Base-by-base conservation (phyloP, 2,329 filamentous ascomycete species). In the Parascedosporium putredinis region DNA sequence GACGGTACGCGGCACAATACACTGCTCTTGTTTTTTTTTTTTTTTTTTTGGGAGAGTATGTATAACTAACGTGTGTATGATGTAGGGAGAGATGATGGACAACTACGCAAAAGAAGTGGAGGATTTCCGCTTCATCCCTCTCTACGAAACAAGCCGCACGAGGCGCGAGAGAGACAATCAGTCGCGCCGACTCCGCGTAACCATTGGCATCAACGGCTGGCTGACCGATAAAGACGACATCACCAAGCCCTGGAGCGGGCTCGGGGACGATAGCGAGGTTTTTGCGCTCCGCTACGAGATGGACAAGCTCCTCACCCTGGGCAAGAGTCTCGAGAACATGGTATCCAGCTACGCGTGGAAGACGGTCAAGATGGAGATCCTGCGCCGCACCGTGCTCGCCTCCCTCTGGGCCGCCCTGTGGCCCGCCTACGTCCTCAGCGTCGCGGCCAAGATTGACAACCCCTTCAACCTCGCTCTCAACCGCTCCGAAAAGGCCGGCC, bases 191-290 rank as follows among this genome's bases (percentile, higher is more conserved):
- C 68, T 95, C 3, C 78, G 88, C 9, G 83, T 96, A 3, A 89
- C 86, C 0, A 87, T 96, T 51, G 88, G 87, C 7, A 81, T 95
- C 55, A 91, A 88, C 52, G 90, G 90, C 31, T 95, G 89, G 90
- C 73, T 95, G 10, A 83, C 78, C 2, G 73, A 79, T 6, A 79
- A 86, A 55, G 77, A 84, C 25, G 88, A 95, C 56, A 78, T 95
- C 23, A 76, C 84, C 4, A 77, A 79, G 54, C 89, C 90, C 0
- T 96, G 90, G 90, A 76, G 78, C 27, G 81, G 84, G 25, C 72
- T 95, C 10, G 78, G 80, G 2, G 69, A 77, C 27, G 76, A 85
- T 53, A 76, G 84, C 1, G 90, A 95, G 63, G 81, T 86, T 0
- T 95, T 95, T 60, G 89, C 88, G 1, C 69, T 95, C 5, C 78